Evolutionary conservation across 2,329 filamentous ascomycete species (phyloP), one percentile per base, ranked within the genome.

Genomic region (Periglandula ipomoeae): DNA sequence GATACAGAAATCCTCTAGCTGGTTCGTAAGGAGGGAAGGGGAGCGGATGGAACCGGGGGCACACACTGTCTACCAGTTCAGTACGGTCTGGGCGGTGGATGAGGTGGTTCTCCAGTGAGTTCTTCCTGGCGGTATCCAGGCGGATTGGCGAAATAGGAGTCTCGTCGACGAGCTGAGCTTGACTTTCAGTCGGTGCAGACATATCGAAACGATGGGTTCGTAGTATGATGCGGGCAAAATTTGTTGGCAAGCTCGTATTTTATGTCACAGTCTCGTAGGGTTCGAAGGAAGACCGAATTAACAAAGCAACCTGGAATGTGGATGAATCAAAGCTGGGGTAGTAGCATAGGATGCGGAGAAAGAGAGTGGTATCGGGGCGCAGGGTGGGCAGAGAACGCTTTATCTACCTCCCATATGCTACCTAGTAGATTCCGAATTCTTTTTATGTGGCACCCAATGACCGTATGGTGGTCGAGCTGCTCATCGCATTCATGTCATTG

Each of bases 11-110:
- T 17, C 19, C 19, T 23, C 13, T 22, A 11, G 32, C 11, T 17
- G 20, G 20, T n/a, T n/a, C n/a, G n/a, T n/a, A n/a, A n/a, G n/a
- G n/a, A n/a, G n/a, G n/a, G n/a, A n/a, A n/a, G n/a, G n/a, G n/a
- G n/a, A n/a, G n/a, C n/a, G n/a, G n/a, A n/a, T n/a, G n/a, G 13
- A 35, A n/a, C 13, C 10, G n/a, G 20, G 41, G 11, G 32, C 40
- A 69, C 80, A 53, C 72, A 90, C 87, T 85, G 63, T 93, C 85
- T 53, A 95, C 72, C 20, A 96, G 75, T 60, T 88, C 81, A 32
- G 88, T 79, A 50, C 86, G 82, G 20, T 89, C 79, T 22, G 85
- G 85, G 37, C 88, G 85, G 58, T 82, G 79, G 63, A 82, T 78
- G 47, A 89, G 73, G 60, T 87, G 81, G 58, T 82, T 81, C 66